Conservation (phyloP, 1,284 basidiomycete species). For the Apiotrichum sp. region DNA sequence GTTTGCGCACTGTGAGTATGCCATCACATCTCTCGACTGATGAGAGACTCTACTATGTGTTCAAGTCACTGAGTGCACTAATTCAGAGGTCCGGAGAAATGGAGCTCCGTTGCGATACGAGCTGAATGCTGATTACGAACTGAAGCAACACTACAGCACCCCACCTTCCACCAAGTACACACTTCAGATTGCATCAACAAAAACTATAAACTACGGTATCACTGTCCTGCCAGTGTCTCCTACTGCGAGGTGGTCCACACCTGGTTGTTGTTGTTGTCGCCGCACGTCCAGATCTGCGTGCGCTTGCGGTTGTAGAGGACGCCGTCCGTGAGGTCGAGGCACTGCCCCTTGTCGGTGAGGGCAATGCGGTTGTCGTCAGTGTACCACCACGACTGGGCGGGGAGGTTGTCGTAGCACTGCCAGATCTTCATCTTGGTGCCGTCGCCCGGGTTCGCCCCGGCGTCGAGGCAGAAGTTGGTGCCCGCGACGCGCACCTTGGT, state of each 20-base stretch:
- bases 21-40: too few relatives aligned
- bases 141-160: too few relatives aligned
- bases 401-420: conserved; percentile 18
- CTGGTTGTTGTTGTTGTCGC: conserved; percentile 17
- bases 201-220: too few relatives aligned
- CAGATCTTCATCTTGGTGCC: conserved; percentile 25
- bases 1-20: too few relatives aligned
- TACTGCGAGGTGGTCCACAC: background rate
- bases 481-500: conserved; percentile 19
- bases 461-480: conserved; percentile 34
- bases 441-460: conserved; percentile 17
- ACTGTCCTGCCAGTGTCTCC: too few relatives aligned
- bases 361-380: conserved; percentile 22
- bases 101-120: too few relatives aligned
- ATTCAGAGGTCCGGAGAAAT: too few relatives aligned
- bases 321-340: conserved; percentile 25
- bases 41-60: too few relatives aligned
- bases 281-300: conserved; percentile 24
- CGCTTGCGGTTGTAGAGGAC: conserved; percentile 11
- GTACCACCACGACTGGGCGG: conserved; percentile 24
- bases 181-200: too few relatives aligned
- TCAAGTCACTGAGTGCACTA: too few relatives aligned
- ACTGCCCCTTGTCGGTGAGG: conserved; percentile 13
- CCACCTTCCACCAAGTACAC: too few relatives aligned
- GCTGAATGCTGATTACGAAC: too few relatives aligned